A percentile compares a stretch with the other conserved stretches of the same genome.
phyloP scores from a whole-genome alignment of 2,329 filamentous ascomycete species.

The Chrysoporthe cubensis region DNA sequence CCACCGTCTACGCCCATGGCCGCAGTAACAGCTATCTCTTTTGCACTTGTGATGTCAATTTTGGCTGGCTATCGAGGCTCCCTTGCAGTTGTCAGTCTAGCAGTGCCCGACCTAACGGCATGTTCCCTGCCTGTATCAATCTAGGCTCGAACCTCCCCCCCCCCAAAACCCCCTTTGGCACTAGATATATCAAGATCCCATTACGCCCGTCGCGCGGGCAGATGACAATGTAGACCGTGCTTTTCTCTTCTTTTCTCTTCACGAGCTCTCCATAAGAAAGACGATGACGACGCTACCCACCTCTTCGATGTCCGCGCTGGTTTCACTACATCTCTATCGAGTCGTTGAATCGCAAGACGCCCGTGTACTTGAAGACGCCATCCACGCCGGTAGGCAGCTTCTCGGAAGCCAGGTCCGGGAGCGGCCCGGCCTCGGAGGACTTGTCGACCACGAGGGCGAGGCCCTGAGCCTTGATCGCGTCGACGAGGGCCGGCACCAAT shows the following conservation, averaged over 20 bases:
- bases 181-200: background rate
- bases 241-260: background rate
- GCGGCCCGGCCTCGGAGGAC: conserved; percentile 59
- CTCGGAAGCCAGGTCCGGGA: conserved; percentile 54
- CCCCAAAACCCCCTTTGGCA: background rate
- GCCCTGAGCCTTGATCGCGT: conserved; percentile 92
- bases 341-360: conserved; percentile 90
- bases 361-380: conserved; percentile 82
- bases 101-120: background rate
- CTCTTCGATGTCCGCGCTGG: background rate
- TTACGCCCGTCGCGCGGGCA: background rate
- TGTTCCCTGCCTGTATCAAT: background rate
- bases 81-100: background rate
- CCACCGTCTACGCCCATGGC: too few relatives aligned
- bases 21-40: background rate
- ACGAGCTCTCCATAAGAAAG: background rate
- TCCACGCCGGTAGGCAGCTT: conserved; percentile 81
- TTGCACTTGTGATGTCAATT: background rate
- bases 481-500: conserved; percentile 88
- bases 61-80: background rate
- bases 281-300: background rate
- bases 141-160: background rate
- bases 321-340: conserved; percentile 69
- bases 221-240: too few relatives aligned
- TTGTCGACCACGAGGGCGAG: conserved; percentile 90